Conservation (phyloP, 1,139 yeast species). For the Sugiyamaella sp. region DNA sequence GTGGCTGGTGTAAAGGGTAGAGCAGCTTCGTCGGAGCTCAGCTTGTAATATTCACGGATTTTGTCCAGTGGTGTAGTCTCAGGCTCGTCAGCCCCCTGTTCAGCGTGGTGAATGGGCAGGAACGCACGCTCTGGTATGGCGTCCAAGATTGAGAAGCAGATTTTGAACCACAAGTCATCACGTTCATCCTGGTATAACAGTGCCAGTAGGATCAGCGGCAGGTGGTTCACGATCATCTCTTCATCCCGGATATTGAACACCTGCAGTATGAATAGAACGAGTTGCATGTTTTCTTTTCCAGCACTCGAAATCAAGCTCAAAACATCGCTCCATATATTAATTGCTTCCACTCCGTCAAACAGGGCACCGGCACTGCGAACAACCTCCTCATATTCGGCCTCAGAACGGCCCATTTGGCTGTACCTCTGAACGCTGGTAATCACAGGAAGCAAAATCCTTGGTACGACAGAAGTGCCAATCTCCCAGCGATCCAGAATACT, state of each 20-base stretch:
- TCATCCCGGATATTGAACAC: conserved; percentile 80
- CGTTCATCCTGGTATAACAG: conserved; percentile 36
- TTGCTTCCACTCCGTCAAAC: conserved; percentile 84
- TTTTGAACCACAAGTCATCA: conserved; percentile 28
- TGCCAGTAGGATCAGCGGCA: conserved; percentile 67
- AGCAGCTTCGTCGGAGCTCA: conserved; percentile 29
- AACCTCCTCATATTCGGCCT: conserved; percentile 46
- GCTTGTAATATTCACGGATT: conserved; percentile 42
- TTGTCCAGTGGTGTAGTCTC: conserved; percentile 31
- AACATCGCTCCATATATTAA: conserved; percentile 72
- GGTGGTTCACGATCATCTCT: conserved; percentile 75
- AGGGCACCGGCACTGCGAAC: conserved; percentile 63
- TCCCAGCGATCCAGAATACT: conserved; percentile 94
- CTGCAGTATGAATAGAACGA: conserved; percentile 60
- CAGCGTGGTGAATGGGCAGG: conserved; percentile 50
- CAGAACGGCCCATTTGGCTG: conserved; percentile 25
- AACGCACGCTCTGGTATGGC: conserved; percentile 64
- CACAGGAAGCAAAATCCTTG: conserved; percentile 67
- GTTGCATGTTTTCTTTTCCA: conserved; percentile 46
- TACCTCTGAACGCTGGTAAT: conserved; percentile 44
- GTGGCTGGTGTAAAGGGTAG: conserved; percentile 53
- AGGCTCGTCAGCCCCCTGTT: conserved; percentile 26
- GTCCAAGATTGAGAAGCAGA: conserved; percentile 41
- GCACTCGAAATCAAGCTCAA: conserved; percentile 44
- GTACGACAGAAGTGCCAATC: conserved; percentile 73